A percentile compares a stretch with the other conserved stretches of the same genome.
phyloP scores from a whole-genome alignment of 345 rosid species.

The Hibiscus tridactylites region DNA sequence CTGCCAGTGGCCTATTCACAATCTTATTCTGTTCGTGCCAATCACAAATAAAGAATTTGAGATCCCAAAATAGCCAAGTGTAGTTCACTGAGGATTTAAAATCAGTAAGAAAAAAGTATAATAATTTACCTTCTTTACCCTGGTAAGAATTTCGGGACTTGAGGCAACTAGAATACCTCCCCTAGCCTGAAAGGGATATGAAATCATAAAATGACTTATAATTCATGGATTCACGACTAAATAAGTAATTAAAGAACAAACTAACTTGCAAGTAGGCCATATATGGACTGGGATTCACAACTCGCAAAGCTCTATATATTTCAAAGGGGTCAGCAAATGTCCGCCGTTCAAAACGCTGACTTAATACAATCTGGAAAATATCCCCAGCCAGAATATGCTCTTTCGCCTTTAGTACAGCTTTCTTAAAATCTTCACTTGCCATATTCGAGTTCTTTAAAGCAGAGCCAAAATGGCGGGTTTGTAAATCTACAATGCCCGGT shows the following conservation, averaged over 20 bases:
- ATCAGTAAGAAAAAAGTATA: neutral
- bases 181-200: constrained; percentile 43
- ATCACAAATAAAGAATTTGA: neutral
- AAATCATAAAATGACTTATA: neutral
- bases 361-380: constrained; percentile 76
- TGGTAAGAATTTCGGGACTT: constrained; percentile 90
- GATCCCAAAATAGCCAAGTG: neutral
- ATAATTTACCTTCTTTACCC: constrained; percentile 57
- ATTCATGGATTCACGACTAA: neutral
- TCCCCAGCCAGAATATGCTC: constrained; percentile 86
- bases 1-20: constrained; percentile 83
- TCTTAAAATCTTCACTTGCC: constrained; percentile 59
- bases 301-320: constrained; percentile 76
- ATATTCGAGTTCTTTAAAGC: constrained; percentile 52
- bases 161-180: constrained; percentile 88
- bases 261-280: constrained; percentile 83
- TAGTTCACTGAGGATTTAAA: neutral
- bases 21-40: constrained; percentile 51
- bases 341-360: constrained; percentile 81
- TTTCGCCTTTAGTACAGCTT: constrained; percentile 60
- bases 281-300: constrained; percentile 91
- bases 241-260: neutral
- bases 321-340: constrained; percentile 91
- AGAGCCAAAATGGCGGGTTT: constrained; percentile 58
- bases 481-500: constrained; percentile 44